A percentile compares a stretch with the other conserved stretches of the same genome.
Conservation (phyloP, 2,329 filamentous ascomycete genomes). For the Zarea fungicola region DNA sequence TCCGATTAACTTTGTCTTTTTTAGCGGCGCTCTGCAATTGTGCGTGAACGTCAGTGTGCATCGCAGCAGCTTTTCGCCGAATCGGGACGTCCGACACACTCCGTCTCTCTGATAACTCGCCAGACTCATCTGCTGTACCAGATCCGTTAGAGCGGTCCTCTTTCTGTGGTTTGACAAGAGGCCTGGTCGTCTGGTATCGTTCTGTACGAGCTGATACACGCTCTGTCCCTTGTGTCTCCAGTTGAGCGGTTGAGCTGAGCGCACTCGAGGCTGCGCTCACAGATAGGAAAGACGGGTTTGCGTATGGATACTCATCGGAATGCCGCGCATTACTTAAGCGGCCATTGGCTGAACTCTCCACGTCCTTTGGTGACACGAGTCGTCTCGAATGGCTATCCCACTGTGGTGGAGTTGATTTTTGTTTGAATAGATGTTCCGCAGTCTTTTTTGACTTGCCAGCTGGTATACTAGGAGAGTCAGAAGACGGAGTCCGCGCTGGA, state of each 20-base stretch:
- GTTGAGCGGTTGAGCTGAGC: conserved; percentile 31
- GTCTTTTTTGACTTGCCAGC: conserved; percentile 21
- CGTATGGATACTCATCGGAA: conserved; percentile 35
- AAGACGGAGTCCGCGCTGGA: conserved; percentile 21
- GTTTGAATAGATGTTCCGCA: conserved; percentile 29
- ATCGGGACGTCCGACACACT: conserved; percentile 3
- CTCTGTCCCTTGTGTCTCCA: conserved; percentile 2
- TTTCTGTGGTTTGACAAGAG: conserved; percentile 5
- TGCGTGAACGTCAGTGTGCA: conserved; percentile 12
- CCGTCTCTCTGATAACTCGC: conserved; percentile 7
- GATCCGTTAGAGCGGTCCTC: conserved; percentile 15
- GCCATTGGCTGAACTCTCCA: conserved; percentile 23
- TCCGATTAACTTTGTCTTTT: conserved; percentile 16
- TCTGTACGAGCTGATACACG: not conserved
- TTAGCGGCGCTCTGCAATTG: conserved; percentile 15
- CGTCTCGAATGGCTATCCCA: conserved; percentile 54
- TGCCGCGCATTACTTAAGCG: conserved; percentile 27
- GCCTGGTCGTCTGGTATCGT: not conserved
- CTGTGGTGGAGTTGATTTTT: conserved; percentile 30
- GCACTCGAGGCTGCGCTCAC: conserved; percentile 54
- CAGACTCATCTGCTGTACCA: conserved; percentile 18
- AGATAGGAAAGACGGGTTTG: conserved; percentile 43
- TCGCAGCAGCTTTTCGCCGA: conserved; percentile 16
- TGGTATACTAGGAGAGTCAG: conserved; percentile 21
- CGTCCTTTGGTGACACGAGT: conserved; percentile 37